phyloP scores from a whole-genome alignment of 345 rosid genomes.

The Melastoma malabathricum region DNA sequence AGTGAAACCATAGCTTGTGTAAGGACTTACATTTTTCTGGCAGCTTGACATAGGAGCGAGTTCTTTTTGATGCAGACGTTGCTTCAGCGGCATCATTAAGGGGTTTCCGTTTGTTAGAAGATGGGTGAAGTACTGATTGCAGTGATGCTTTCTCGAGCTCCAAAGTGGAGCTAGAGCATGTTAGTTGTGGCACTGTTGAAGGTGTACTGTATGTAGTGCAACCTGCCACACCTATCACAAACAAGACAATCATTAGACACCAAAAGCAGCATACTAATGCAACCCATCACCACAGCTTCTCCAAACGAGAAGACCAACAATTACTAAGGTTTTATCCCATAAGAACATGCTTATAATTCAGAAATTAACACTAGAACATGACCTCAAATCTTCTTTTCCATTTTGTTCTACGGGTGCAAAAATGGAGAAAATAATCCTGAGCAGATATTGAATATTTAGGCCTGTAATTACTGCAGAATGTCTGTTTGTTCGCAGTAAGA shows the following conservation, averaged over 20 bases:
- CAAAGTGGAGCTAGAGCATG: conserved; percentile 13
- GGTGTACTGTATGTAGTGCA: conserved; percentile 19
- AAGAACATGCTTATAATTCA: too few species aligned
- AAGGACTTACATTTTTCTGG: conserved; percentile 28
- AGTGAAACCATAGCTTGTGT: neutral
- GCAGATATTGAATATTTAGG: too few species aligned
- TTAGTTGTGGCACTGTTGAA: conserved; percentile 20
- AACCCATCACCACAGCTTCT: neutral
- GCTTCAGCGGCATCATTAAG: conserved; percentile 18
- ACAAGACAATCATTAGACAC: neutral
- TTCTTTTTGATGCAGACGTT: conserved; percentile 30
- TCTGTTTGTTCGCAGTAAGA: too few species aligned
- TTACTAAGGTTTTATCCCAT: neutral
- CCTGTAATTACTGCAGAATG: too few species aligned
- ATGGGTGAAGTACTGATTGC: conserved; percentile 16
- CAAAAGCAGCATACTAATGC: neutral
- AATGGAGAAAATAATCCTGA: too few species aligned
- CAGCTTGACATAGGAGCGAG: conserved; percentile 19
- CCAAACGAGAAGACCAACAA: neutral
- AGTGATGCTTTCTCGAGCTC: conserved; percentile 14
- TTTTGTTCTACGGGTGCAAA: neutral
- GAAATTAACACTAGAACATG: neutral
- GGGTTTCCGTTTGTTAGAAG: conserved; percentile 37
- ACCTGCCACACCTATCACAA: conserved; percentile 19
- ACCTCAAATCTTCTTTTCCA: neutral